Evolutionary conservation across 1,284 basidiomycete genomes (phyloP).

Genomic region (Agroathelia rolfsii): DNA sequence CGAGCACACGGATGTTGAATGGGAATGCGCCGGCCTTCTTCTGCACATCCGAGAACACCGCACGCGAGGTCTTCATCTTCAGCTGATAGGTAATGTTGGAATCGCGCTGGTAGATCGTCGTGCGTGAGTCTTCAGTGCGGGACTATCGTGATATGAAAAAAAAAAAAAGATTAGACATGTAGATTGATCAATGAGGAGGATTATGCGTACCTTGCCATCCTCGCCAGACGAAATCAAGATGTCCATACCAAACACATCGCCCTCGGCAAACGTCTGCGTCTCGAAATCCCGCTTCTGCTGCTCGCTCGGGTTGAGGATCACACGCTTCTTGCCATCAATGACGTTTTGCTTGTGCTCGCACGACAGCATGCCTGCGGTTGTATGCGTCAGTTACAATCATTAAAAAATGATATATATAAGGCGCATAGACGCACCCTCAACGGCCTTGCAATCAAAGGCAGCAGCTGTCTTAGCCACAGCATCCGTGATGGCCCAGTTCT

Average conservation of each 20-base stretch:
- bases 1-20: constrained; percentile 89
- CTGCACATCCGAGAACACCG: constrained; percentile 92
- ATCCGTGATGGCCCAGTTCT: constrained; percentile 93
- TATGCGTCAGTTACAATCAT: no score
- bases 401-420: constrained; percentile 5
- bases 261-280: constrained; percentile 78
- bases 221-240: constrained; percentile 82
- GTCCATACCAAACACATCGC: constrained; percentile 95
- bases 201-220: constrained; percentile 68
- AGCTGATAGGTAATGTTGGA: constrained; percentile 86
- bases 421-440: constrained; percentile 70
- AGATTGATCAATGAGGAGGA: background rate
- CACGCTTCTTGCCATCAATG: constrained; percentile 94
- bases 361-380: constrained; percentile 72
- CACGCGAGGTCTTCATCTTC: constrained; percentile 95
- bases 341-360: constrained; percentile 89
- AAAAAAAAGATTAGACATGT: constrained; percentile 5
- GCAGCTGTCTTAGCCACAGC: constrained; percentile 67
- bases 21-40: constrained; percentile 98
- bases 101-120: constrained; percentile 90
- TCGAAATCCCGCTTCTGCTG: constrained; percentile 81
- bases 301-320: constrained; percentile 85
- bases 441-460: constrained; percentile 77
- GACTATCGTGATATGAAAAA: constrained; percentile 37
- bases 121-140: constrained; percentile 79